Evolutionary conservation across 176 grass and related monocot species (phyloP).

Genomic region (Thalia dealbata): DNA sequence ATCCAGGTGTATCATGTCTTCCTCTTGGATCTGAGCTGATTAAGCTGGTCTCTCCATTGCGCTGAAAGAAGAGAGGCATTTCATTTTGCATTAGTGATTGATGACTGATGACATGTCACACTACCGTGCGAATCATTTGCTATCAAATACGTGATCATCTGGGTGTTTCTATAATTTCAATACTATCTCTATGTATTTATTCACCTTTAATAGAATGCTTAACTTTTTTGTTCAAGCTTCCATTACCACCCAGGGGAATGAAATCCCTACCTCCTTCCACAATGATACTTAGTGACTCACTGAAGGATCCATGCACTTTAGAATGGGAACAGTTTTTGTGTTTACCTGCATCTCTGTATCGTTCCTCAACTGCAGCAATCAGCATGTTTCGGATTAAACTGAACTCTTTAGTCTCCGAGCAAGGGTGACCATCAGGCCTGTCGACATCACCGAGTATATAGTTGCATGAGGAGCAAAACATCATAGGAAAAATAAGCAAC

Average conservation of each 20-base stretch:
- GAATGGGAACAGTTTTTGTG: not conserved
- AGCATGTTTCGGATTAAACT: constrained; percentile 69
- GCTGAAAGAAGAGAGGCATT: constrained; percentile 30
- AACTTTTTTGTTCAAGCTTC: too few species aligned
- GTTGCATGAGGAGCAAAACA: too few species aligned
- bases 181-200: too few species aligned
- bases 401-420: constrained; percentile 63
- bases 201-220: not conserved
- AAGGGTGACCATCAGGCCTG: constrained; percentile 77
- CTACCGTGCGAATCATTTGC: too few species aligned
- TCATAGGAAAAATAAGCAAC: too few species aligned
- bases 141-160: too few species aligned
- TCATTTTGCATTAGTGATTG: not conserved
- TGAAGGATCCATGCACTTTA: not conserved
- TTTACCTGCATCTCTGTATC: constrained; percentile 87
- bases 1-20: constrained; percentile 32
- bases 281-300: not conserved
- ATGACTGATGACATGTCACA: too few species aligned
- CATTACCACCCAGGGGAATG: not conserved
- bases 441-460: not conserved
- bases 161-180: too few species aligned
- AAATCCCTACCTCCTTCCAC: not conserved
- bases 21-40: constrained; percentile 55
- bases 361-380: constrained; percentile 66
- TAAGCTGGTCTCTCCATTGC: constrained; percentile 63